A percentile compares a stretch with the other conserved stretches of the same genome.
Conservation (phyloP, 768 basidiomycete genomes). For the Pleurotus djamor region DNA sequence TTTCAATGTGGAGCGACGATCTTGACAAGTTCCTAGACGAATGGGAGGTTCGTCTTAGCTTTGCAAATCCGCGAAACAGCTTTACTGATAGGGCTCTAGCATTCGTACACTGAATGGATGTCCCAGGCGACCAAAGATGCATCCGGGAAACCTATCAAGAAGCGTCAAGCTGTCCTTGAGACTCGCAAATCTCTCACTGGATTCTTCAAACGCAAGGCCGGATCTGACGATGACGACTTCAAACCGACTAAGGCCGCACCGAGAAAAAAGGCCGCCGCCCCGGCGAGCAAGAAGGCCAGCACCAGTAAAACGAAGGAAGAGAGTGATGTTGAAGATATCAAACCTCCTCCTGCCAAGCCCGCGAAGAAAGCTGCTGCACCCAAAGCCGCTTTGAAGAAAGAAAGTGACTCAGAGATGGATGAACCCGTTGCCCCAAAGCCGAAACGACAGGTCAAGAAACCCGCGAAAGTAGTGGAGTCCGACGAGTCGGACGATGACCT, state of each 20-base stretch:
- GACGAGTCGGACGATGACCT: constrained; percentile 15
- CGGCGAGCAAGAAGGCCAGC: constrained; percentile 18
- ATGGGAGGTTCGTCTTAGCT: constrained; percentile 68
- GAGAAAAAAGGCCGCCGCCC: constrained; percentile 19
- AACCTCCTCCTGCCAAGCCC: constrained; percentile 4
- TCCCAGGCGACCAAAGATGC: constrained; percentile 36
- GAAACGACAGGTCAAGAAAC: constrained; percentile 2
- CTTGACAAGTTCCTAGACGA: constrained; percentile 78
- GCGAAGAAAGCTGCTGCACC: constrained; percentile 13
- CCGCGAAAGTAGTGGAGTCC: constrained; percentile 2
- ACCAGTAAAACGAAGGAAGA: constrained; percentile 14
- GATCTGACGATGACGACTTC: constrained; percentile 18
- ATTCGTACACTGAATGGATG: constrained; percentile 45
- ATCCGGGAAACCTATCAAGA: constrained; percentile 46
- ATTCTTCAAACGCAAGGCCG: constrained; percentile 11
- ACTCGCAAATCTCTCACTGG: constrained; percentile 36
- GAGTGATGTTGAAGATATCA: constrained; percentile 14
- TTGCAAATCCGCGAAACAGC: not conserved
- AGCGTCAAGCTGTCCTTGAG: constrained; percentile 24
- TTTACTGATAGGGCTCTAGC: constrained; percentile 20
- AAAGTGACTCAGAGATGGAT: constrained; percentile 38
- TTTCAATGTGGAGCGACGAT: constrained; percentile 88
- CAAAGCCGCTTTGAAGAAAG: constrained; percentile 26
- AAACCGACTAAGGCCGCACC: constrained; percentile 23
- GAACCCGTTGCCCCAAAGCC: constrained; percentile 21